Base-by-base conservation (phyloP, 768 basidiomycete species). In the Mrakia frigida region DNA sequence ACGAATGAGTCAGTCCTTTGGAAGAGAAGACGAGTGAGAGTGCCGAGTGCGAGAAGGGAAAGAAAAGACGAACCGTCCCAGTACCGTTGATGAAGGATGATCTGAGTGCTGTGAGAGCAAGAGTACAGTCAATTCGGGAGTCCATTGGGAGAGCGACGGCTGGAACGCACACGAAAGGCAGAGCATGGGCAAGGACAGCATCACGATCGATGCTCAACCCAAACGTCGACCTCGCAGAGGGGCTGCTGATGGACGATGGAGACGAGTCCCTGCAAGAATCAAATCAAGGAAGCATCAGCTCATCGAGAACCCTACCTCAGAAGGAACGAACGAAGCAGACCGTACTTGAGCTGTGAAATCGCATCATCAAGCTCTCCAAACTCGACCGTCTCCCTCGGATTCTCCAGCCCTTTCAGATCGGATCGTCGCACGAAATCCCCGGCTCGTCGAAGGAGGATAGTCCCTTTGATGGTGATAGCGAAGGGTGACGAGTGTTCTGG, bases 281-380 rank as follows among this genome's bases (percentile, higher is more conserved):
- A 6, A 28, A 25, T 2, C 25, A 28, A 56, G 9, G 25, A 56
- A 7, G 9, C 7, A 13, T n/a, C 56, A 56, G 6, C 11, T 56
- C n/a, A 56, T 25, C 9, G n/a, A 3, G 3, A 6, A 3, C 28
- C n/a, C 25, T 7, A 25, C 52, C 7, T 53, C 52, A 28, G 25
- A 5, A 56, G 23, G 18, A 28, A 2, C 13, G n/a, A 56, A 7
- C 5, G 25, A 3, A 28, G 9, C 7, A 46, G 43, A 46, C 9
- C n/a, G n/a, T 25, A 28, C 56, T 11, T 56, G 25, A 56, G n/a
- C 56, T 56, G 56, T 2, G 56, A 56, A 28, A 56, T 56, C 9
- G 28, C 25, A 9, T n/a, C 52, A 10, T 81, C 79, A 75, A 81
- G 79, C 79, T 68, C 65, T 11, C 9, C 9, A 23, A 68, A 68